phyloP scores from a whole-genome alignment of 345 rosid genomes.

The Populus nigra region DNA sequence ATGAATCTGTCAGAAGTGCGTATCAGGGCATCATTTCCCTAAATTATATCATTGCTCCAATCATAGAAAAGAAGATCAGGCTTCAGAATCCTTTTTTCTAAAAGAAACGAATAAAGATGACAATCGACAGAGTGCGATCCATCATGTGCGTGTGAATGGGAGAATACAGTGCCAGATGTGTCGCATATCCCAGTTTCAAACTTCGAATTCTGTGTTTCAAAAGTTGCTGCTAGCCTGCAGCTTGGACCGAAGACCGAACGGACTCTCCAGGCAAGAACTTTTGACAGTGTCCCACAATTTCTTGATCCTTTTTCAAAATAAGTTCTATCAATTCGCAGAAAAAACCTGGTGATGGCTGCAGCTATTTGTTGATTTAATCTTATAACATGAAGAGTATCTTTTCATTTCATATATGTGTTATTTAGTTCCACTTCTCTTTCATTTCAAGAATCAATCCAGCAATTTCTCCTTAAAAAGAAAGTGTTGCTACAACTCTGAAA shows the following conservation, averaged over 20 bases:
- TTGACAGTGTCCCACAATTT: not conserved
- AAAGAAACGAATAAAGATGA: slow-evolving; percentile 35
- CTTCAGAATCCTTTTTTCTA: slow-evolving; percentile 10
- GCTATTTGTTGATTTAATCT: not conserved
- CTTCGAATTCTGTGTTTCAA: slow-evolving; percentile 4
- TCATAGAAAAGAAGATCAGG: not conserved
- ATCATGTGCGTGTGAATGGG: slow-evolving; percentile 2
- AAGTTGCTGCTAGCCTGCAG: slow-evolving; percentile 16
- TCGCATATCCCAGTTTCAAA: slow-evolving; percentile 24
- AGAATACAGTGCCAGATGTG: not conserved
- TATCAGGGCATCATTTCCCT: not conserved
- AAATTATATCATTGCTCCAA: not conserved
- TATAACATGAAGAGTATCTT: too few relatives aligned
- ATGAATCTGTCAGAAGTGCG: not conserved
- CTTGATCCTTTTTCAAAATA: too few relatives aligned
- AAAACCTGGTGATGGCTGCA: not conserved
- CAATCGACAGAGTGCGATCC: slow-evolving; percentile 17
- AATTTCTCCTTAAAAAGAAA: too few relatives aligned
- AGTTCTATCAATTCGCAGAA: not conserved
- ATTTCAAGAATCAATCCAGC: too few relatives aligned
- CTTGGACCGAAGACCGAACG: slow-evolving; percentile 19
- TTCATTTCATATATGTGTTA: too few relatives aligned
- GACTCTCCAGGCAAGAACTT: not conserved
- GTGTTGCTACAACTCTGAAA: too few relatives aligned
- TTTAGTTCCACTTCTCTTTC: too few relatives aligned